Evolutionary conservation across 768 basidiomycete species (phyloP), one percentile per base, ranked within the genome.

Genomic region (Hypholoma fasciculare): DNA sequence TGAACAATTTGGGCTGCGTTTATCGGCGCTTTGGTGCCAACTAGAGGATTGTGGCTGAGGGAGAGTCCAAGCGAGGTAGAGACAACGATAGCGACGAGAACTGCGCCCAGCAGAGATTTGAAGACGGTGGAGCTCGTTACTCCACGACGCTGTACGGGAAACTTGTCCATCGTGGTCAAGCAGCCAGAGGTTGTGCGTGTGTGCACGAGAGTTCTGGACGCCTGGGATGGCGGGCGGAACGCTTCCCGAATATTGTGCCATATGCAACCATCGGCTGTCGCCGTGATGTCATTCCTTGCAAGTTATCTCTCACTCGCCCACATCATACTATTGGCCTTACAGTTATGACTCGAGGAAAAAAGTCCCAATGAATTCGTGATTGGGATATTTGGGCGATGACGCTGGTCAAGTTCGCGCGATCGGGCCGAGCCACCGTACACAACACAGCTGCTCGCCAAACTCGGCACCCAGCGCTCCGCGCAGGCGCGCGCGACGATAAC

Each of bases 1-100:
- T 81, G 76, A 51, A 84, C 67, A 14, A 81, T 84, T 43, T 74
- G 61, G 19, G 69, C 62, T 34, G 76, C 75, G 60, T 80, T 72
- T 20, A 74, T 62, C 44, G 79, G 79, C 9, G 78, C 58, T 27
- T 61, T 66, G 43, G 56, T 46, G 34, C 62, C 50, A 16, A 49
- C 57, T 17, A 37, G 39, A 20, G 58, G 52, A 27, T 65, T 54
- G 67, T 63, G 67, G 50, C 66, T 52, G 37, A 71, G 52, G 40
- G 67, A 62, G 11, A 64, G 48, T 20, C 66, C 59, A 39, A 72
- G 61, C 19, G 68, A 69, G 38, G 68, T 66, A 20, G 71, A 57
- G 54, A 64, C 62, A 23, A 66, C 60, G 38, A 66, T 61, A 23
- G 70, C 63, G 26, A 71, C 56, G 34, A 69, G 42, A 49, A 71